Evolutionary conservation across 2,329 filamentous ascomycete species (phyloP).

Genomic region (Pseudogymnoascus sp.): DNA sequence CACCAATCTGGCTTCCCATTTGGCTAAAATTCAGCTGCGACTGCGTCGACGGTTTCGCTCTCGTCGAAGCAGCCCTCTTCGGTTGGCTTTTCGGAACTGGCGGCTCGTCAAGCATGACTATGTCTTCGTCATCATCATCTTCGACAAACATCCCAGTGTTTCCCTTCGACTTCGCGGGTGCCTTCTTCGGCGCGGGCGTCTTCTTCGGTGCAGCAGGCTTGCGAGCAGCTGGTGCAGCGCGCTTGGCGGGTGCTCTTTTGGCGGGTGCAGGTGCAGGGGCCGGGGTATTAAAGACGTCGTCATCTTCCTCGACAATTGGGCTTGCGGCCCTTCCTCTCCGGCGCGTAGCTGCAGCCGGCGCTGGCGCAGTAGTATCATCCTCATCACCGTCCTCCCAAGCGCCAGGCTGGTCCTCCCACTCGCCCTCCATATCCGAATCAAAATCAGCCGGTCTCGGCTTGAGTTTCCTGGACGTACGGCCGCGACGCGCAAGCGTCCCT

Average conservation of each 20-base stretch:
- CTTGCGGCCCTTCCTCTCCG: conserved; percentile 22
- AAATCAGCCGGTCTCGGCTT: conserved; percentile 73
- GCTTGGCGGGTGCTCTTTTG: conserved; percentile 34
- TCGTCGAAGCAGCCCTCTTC: conserved; percentile 22
- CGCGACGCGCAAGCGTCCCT: conserved; percentile 46
- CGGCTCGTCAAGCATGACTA: conserved; percentile 45
- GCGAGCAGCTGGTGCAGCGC: conserved; percentile 31
- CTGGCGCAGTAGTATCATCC: conserved; percentile 36
- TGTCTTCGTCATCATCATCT: conserved; percentile 41
- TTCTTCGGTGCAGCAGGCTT: conserved; percentile 28
- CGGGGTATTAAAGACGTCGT: conserved; percentile 36
- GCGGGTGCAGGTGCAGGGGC: conserved; percentile 31
- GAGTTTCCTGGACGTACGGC: conserved; percentile 41
- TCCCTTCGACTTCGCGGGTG: conserved; percentile 26
- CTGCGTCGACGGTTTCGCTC: conserved; percentile 34
- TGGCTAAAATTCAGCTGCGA: conserved; percentile 44
- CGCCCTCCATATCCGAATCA: conserved; percentile 84
- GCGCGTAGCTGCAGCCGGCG: conserved; percentile 27
- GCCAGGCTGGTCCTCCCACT: conserved; percentile 73
- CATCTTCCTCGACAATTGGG: conserved; percentile 47
- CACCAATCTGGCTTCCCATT: conserved; percentile 31
- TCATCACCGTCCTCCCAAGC: conserved; percentile 46
- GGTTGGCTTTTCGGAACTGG: conserved; percentile 33
- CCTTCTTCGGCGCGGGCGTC: conserved; percentile 33
- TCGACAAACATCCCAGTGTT: conserved; percentile 34